Evolutionary conservation across 2,329 filamentous ascomycete species (phyloP), one percentile per base, ranked within the genome.

Genomic region (Macrophomina phaseolina): DNA sequence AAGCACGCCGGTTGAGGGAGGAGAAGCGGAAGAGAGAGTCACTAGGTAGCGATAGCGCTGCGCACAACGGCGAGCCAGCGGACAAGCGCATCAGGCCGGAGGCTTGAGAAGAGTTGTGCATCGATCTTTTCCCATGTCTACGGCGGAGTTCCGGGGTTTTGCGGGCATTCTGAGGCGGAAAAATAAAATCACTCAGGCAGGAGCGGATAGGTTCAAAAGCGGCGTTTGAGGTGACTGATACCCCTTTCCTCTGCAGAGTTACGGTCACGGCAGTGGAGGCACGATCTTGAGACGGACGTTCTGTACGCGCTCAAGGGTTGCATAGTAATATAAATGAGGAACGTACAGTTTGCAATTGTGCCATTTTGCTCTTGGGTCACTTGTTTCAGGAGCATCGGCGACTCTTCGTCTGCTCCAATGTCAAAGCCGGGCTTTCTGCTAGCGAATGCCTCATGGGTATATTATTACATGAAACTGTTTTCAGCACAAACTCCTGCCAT

Each of bases 11-110:
- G 34, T 64, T 49, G 61, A 69, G 72, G 51, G 58, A 68, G 18
- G 70, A 71, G 18, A 70, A 74, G 32, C n/a, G 52, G 32, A 65
- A 58, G 48, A 70, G 71, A 34, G 67, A 67, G 46, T 53, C 60
- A 23, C 30, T 68, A 5, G 16, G 46, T 6, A 45, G 53, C 14
- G 53, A 48, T 16, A 53, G 61, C 7, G 42, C 34, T 3, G 12
- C 48, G 38, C 40, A 8, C 23, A 61, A 61, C 36, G 64, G 53
- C 34, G 53, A 66, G 23, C 53, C 53, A 3, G 64, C 64, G 14
- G 64, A 66, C 46, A 66, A 66, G 28, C 64, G 64, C 32, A 34
- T 49, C 42, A 61, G 30, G 38, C 52, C 64, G 6, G 64, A 66
- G n/a, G 18, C 18, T 6, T 48, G 18, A 45, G 40, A 32, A 16